Percentiles rank a stretch among this genome's conserved stretches.
Evolutionary conservation across 2,329 filamentous ascomycete genomes (phyloP).

Genomic region (Leptographium galeiforme): DNA sequence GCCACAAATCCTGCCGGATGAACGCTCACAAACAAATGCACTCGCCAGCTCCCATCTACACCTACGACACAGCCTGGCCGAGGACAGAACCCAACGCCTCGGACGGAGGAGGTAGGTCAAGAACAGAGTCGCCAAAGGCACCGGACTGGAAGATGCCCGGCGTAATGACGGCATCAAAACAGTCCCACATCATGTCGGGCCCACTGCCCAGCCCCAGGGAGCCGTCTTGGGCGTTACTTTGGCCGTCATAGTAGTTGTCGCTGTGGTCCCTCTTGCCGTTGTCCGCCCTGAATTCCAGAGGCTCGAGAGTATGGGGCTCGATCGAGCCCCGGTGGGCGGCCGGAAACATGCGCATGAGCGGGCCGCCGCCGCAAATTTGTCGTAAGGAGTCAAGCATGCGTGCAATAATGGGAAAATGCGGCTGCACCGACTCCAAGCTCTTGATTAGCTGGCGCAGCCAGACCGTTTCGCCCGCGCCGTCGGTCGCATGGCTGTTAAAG

Average conservation of each 20-base stretch:
- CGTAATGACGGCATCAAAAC: background rate
- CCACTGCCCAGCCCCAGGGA: background rate
- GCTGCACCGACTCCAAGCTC: constrained; percentile 3
- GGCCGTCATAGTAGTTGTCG: background rate
- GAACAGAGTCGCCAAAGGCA: background rate
- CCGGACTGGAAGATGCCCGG: constrained; percentile 1
- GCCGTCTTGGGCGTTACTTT: background rate
- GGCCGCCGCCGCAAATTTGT: constrained; percentile 1
- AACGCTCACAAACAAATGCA: no score
- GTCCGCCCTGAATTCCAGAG: background rate
- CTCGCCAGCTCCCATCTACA: background rate
- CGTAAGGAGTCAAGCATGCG: constrained; percentile 5
- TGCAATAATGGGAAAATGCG: constrained; percentile 5
- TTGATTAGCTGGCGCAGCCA: constrained; percentile 3
- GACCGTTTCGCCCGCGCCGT: background rate
- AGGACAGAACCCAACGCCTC: background rate
- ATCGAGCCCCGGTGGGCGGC: background rate
- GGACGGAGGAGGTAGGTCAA: constrained; percentile 1
- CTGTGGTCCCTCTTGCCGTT: background rate
- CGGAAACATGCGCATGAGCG: background rate
- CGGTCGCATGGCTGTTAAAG: background rate
- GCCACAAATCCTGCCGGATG: background rate
- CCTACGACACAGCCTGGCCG: background rate
- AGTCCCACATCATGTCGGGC: background rate
- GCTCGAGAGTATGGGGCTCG: background rate